phyloP scores from a whole-genome alignment of 352 stramenopile species.

The Aphanomyces stellatus region DNA sequence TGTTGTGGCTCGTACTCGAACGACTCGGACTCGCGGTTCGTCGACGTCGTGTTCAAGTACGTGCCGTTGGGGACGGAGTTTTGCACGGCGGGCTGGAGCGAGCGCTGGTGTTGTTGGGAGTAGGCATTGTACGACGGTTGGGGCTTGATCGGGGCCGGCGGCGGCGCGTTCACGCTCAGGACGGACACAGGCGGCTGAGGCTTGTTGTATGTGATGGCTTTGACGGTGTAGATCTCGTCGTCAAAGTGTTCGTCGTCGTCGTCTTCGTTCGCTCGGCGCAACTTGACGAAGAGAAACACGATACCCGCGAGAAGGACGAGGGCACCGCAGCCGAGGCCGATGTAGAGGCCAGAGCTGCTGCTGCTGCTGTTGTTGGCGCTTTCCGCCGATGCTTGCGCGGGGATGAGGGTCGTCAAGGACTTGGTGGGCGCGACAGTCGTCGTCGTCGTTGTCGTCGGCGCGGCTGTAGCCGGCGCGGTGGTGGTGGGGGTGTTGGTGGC shows the following conservation, averaged over 20 bases:
- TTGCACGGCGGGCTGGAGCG: background rate
- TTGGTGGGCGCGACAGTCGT: constrained; percentile 3
- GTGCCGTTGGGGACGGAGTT: background rate
- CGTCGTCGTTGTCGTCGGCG: background rate
- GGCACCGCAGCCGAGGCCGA: constrained; percentile 9
- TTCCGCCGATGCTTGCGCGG: background rate
- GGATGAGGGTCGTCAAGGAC: background rate
- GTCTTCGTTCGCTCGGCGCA: constrained; percentile 4
- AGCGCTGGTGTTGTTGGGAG: background rate
- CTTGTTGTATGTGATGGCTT: background rate
- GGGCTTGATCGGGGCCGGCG: background rate
- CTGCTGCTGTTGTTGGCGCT: background rate
- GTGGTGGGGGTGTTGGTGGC: background rate
- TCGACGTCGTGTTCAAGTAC: constrained; percentile 7
- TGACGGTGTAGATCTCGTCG: background rate
- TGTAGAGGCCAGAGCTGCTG: constrained; percentile 15
- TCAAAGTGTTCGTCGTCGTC: constrained; percentile 22
- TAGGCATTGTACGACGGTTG: background rate
- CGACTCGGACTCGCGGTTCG: background rate
- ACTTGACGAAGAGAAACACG: constrained; percentile 4
- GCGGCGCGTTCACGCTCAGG: background rate
- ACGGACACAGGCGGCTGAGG: background rate
- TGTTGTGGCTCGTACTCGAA: background rate
- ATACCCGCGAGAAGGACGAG: constrained; percentile 1
- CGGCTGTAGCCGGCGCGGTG: background rate